Conservation (phyloP, 2,329 filamentous ascomycete genomes). For the Arthrobotrys sinensis region DNA sequence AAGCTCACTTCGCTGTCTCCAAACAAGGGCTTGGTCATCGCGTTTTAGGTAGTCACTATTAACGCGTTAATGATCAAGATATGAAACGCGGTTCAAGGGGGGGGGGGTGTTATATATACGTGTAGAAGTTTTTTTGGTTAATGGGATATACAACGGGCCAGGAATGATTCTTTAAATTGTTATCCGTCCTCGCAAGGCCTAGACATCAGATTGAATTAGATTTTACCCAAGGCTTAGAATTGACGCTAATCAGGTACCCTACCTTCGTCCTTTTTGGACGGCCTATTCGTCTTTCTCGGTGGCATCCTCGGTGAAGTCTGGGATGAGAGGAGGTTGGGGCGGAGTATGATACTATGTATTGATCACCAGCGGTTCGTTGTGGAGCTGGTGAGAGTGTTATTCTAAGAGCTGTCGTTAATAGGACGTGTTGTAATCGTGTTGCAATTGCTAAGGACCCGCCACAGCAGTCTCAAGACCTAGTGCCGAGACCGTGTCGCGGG, state of each 20-base stretch:
- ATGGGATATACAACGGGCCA: conserved; percentile 95
- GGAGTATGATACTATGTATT: neutral
- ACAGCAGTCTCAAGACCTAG: no score
- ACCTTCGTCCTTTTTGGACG: conserved; percentile 58
- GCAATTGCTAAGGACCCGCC: no score
- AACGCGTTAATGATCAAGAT: neutral
- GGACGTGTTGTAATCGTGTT: no score
- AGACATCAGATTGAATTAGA: conserved; percentile 38
- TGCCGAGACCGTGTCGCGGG: no score
- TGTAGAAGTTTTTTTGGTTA: conserved; percentile 99
- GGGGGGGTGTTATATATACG: conserved; percentile 74
- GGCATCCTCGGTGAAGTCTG: conserved; percentile 36
- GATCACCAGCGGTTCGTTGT: no score
- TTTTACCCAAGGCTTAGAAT: no score
- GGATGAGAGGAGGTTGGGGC: neutral
- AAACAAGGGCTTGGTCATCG: conserved; percentile 93
- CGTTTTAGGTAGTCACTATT: conserved; percentile 94
- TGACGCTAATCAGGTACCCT: neutral
- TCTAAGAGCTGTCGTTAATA: no score
- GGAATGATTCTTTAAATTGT: conserved; percentile 94
- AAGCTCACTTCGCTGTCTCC: conserved; percentile 89
- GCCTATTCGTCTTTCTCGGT: conserved; percentile 47
- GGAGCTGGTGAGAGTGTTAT: no score
- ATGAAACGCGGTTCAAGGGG: neutral
- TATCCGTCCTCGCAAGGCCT: conserved; percentile 97